These are phyloP conservation scores for Cubamyces lactineus DNA, from an alignment of 768 basidiomycete species.

Conservation along the genomic window DNA sequence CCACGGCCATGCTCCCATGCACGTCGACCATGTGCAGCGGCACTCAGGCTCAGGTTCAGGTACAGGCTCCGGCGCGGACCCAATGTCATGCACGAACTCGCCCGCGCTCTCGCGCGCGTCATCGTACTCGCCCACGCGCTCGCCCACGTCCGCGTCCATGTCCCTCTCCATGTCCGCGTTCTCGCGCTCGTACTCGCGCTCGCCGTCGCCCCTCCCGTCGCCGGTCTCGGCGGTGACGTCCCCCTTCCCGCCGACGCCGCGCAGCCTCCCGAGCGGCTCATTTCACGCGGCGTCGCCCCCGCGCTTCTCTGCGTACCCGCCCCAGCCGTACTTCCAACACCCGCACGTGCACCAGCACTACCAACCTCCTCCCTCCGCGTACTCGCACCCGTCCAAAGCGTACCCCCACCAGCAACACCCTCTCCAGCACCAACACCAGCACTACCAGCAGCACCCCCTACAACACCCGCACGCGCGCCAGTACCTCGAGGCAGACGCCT, in stretches of 20 bases:
- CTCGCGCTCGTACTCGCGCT: conserved; percentile 6
- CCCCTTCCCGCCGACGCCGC: conserved; percentile 23
- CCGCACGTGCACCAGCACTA: conserved; percentile 2
- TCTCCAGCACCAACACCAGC: neutral
- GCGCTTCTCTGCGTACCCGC: conserved; percentile 5
- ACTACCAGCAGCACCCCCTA: neutral
- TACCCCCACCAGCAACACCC: neutral
- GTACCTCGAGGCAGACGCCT: neutral
- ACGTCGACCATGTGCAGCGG: too few relatives aligned
- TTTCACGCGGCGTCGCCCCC: neutral
- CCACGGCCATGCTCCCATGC: too few relatives aligned
- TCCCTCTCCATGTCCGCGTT: neutral
- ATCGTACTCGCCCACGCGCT: conserved; percentile 9
- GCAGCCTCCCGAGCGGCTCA: conserved; percentile 17
- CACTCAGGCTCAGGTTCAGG: conserved; percentile 3
- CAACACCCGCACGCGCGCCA: neutral
- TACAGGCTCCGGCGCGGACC: neutral
- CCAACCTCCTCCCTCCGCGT: conserved; percentile 1
- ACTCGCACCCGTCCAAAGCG: neutral
- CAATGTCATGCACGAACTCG: neutral
- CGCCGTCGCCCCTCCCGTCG: conserved; percentile 20
- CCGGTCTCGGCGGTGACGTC: conserved; percentile 20
- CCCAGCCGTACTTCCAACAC: conserved; percentile 8
- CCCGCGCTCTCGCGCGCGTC: conserved; percentile 14
- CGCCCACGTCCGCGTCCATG: neutral